Conservation (phyloP, 768 basidiomycete genomes). For the Pulveroboletus sp. region DNA sequence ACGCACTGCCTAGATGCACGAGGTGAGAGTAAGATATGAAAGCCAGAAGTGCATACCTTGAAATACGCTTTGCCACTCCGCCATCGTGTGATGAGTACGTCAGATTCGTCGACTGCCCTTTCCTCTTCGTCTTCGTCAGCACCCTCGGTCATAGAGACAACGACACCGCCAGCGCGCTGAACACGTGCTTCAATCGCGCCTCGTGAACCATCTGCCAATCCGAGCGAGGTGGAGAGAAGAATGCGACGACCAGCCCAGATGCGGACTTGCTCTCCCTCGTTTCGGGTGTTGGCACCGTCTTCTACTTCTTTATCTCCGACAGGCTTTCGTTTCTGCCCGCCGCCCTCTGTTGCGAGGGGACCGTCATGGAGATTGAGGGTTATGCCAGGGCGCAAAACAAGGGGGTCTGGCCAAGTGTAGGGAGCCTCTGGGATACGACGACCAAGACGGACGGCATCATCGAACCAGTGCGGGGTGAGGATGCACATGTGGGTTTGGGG, state of each 20-base stretch:
- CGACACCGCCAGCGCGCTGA: constrained; percentile 52
- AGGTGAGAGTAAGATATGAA: neutral
- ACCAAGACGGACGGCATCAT: constrained; percentile 65
- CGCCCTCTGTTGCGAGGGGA: constrained; percentile 13
- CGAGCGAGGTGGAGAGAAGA: constrained; percentile 57
- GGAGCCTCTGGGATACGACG: constrained; percentile 45
- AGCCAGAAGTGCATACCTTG: constrained; percentile 40
- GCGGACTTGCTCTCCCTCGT: constrained; percentile 32
- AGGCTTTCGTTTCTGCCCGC: constrained; percentile 21
- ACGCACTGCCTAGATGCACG: constrained; percentile 47
- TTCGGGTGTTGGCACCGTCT: constrained; percentile 1
- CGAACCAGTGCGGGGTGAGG: constrained; percentile 91
- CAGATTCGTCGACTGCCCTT: constrained; percentile 44
- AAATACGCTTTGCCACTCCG: constrained; percentile 67
- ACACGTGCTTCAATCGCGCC: constrained; percentile 57
- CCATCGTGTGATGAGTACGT: constrained; percentile 69
- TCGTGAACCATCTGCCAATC: constrained; percentile 44
- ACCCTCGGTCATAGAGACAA: constrained; percentile 50
- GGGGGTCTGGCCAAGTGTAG: constrained; percentile 75
- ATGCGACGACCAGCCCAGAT: constrained; percentile 61
- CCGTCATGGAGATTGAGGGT: constrained; percentile 15
- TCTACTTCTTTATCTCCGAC: constrained; percentile 23
- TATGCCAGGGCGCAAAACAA: constrained; percentile 35
- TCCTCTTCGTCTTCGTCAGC: constrained; percentile 30
- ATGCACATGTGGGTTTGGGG: constrained; percentile 56